phyloP scores from a whole-genome alignment of 2,329 filamentous ascomycete species.

The Penicillium occitanis region DNA sequence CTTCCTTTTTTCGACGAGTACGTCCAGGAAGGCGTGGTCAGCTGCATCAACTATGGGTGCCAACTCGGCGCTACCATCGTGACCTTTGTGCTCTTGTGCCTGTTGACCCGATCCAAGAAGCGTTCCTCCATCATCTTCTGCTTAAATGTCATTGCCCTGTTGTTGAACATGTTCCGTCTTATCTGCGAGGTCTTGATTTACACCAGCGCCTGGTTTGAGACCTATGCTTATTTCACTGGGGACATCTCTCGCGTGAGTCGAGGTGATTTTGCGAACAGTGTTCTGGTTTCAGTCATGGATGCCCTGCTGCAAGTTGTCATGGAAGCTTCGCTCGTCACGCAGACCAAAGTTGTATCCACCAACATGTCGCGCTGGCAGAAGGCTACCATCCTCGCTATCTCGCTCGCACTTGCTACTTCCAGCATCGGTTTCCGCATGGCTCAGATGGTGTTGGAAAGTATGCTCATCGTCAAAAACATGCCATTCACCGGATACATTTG shows the following conservation, averaged over 20 bases:
- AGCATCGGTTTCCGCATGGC: conserved; percentile 57
- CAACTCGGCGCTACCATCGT: conserved; percentile 69
- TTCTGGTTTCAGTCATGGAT: conserved; percentile 52
- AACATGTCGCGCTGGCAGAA: conserved; percentile 49
- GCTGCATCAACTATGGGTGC: conserved; percentile 64
- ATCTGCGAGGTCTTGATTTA: conserved; percentile 53
- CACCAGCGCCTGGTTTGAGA: conserved; percentile 59
- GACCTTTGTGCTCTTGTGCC: conserved; percentile 64
- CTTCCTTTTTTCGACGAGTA: conserved; percentile 49
- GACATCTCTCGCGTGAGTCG: conserved; percentile 55
- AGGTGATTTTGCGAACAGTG: conserved; percentile 47
- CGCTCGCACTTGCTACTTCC: conserved; percentile 51
- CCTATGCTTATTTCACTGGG: conserved; percentile 59
- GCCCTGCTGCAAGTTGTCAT: conserved; percentile 57
- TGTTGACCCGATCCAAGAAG: conserved; percentile 67
- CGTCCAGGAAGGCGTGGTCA: conserved; percentile 48
- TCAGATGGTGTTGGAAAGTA: conserved; percentile 51
- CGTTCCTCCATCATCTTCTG: conserved; percentile 63
- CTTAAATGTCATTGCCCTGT: conserved; percentile 63
- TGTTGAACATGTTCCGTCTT: conserved; percentile 59
- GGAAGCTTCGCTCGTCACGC: conserved; percentile 61
- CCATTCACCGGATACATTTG: conserved; percentile 35
- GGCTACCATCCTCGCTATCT: conserved; percentile 48
- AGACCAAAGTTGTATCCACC: conserved; percentile 63
- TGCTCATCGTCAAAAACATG: conserved; percentile 36